phyloP scores from a whole-genome alignment of 805 yeast genomes.

The Wickerhamiella dianesei region DNA sequence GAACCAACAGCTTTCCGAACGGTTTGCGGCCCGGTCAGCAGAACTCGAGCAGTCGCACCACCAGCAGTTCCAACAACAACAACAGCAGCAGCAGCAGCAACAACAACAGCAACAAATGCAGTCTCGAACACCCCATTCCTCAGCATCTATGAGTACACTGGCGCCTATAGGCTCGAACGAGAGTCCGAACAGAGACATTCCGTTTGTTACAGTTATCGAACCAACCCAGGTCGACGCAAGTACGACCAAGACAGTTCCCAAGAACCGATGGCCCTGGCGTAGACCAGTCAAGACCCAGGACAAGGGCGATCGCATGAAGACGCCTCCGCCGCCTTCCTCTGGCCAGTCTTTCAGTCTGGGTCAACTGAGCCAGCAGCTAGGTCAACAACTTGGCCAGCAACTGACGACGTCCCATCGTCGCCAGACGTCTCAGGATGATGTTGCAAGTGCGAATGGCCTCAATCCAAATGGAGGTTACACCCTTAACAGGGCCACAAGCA shows the following conservation, averaged over 20 bases:
- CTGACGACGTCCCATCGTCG: neutral
- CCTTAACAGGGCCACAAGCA: neutral
- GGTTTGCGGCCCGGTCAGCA: conserved; percentile 28
- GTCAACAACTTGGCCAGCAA: neutral
- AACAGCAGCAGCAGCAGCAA: conserved; percentile 6
- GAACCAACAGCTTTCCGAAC: conserved; percentile 27
- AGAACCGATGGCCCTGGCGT: conserved; percentile 8
- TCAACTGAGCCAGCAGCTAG: neutral
- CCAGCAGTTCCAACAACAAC: conserved; percentile 22
- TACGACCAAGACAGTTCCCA: neutral
- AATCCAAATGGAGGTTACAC: neutral
- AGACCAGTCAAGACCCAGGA: conserved; percentile 3
- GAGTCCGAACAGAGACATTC: conserved; percentile 1
- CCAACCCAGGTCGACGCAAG: neutral
- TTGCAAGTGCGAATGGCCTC: neutral
- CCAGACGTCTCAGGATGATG: neutral
- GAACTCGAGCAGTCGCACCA: conserved; percentile 26
- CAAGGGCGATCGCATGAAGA: neutral
- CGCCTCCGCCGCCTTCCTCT: neutral
- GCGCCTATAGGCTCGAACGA: neutral
- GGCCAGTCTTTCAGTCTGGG: neutral
- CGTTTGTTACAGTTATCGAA: conserved; percentile 9
- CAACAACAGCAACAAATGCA: neutral
- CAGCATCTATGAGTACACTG: neutral
- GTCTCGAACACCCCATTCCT: neutral